phyloP scores from a whole-genome alignment of 164 flowering plant genomes.

The Piper betle region DNA sequence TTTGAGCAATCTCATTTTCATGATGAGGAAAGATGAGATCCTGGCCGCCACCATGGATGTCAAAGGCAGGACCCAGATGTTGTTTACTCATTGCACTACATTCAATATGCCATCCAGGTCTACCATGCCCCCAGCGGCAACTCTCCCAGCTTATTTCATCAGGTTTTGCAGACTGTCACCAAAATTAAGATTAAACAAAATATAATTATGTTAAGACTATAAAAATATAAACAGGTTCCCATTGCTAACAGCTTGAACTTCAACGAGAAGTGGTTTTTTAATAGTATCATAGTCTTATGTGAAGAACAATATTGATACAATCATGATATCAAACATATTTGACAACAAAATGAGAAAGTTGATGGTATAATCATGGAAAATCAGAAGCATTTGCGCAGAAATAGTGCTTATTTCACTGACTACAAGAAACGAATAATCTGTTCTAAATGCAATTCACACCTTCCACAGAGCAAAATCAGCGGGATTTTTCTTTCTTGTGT shows the following conservation, averaged over 20 bases:
- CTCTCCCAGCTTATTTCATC: slow-evolving; percentile 86
- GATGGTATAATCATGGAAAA: no score
- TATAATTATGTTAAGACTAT: background rate
- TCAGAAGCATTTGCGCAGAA: no score
- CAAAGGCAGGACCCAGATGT: slow-evolving; percentile 55
- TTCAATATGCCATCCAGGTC: slow-evolving; percentile 99
- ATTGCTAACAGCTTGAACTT: no score
- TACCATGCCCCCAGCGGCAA: slow-evolving; percentile 92
- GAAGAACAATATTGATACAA: no score
- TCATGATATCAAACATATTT: no score
- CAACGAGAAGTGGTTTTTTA: no score
- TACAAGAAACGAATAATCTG: background rate
- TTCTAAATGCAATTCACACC: slow-evolving; percentile 19
- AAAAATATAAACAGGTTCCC: background rate
- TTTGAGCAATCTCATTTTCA: slow-evolving; percentile 93
- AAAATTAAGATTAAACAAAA: no score
- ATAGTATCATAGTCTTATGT: no score
- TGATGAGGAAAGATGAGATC: slow-evolving; percentile 96
- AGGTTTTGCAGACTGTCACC: slow-evolving; percentile 68
- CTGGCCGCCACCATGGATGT: slow-evolving; percentile 94
- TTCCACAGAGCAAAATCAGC: slow-evolving; percentile 97
- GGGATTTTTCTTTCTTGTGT: slow-evolving; percentile 64
- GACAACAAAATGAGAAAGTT: no score
- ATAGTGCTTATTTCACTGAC: no score
- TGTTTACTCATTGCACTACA: slow-evolving; percentile 99